phyloP scores from a whole-genome alignment of 768 basidiomycete genomes.

The Amanita rubescens region DNA sequence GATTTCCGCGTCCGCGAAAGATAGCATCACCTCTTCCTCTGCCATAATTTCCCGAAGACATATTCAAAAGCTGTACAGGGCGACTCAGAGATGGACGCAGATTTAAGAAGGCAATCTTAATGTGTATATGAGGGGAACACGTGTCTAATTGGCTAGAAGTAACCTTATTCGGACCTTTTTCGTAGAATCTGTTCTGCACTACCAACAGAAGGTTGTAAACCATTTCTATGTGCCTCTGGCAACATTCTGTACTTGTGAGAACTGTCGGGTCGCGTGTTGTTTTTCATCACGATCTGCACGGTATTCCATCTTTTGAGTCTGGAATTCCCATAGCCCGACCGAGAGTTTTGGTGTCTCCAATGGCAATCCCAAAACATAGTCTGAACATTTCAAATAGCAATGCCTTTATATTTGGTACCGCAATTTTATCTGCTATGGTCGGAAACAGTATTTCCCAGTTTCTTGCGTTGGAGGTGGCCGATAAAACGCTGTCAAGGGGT shows the following conservation, averaged over 20 bases:
- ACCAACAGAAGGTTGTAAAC: slow-evolving; percentile 52
- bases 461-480: slow-evolving; percentile 34
- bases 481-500: slow-evolving; percentile 45
- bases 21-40: background rate
- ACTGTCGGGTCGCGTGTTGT: slow-evolving; percentile 36
- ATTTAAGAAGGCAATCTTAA: background rate
- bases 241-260: slow-evolving; percentile 55
- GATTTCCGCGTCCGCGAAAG: slow-evolving; percentile 20
- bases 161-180: slow-evolving; percentile 14
- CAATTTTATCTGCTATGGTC: slow-evolving; percentile 33
- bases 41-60: background rate
- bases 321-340: slow-evolving; percentile 42
- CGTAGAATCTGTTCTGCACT: slow-evolving; percentile 56
- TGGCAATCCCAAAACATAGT: slow-evolving; percentile 24
- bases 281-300: slow-evolving; percentile 30
- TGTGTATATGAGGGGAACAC: no score
- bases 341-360: background rate
- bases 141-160: background rate
- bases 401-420: slow-evolving; percentile 38
- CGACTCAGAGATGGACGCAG: background rate
- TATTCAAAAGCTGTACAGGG: background rate
- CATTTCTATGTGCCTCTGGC: slow-evolving; percentile 61
- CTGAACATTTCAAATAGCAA: slow-evolving; percentile 38
- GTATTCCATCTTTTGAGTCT: slow-evolving; percentile 37
- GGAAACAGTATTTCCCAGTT: slow-evolving; percentile 28